Percentiles rank a stretch among this genome's conserved stretches.
Conservation (phyloP, 2,329 filamentous ascomycete genomes). For the Pseudogymnoascus sp. region DNA sequence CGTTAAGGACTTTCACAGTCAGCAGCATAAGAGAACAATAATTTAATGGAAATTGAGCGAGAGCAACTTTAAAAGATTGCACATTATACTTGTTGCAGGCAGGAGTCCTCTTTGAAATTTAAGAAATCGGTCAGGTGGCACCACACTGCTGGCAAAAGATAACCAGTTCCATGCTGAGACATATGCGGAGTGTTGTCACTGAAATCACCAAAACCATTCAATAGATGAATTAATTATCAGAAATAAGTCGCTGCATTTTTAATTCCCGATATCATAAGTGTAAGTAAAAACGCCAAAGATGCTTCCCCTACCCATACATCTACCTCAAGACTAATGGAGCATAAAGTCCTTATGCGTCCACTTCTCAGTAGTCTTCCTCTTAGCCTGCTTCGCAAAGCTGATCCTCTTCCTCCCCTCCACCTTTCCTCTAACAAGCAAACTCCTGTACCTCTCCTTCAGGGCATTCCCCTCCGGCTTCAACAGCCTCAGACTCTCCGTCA, state of each 20-base stretch:
- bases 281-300: background rate
- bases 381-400: constrained; percentile 73
- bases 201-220: background rate
- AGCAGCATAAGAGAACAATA: constrained; percentile 3
- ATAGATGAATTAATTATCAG: background rate
- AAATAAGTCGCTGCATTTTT: constrained; percentile 7
- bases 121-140: background rate
- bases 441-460: constrained; percentile 85
- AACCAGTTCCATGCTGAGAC: background rate
- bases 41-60: background rate
- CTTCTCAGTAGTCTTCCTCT: constrained; percentile 80
- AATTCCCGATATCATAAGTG: constrained; percentile 6
- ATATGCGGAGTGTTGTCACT: background rate
- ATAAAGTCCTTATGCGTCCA: constrained; percentile 94
- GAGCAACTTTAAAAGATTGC: background rate
- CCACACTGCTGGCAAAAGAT: background rate
- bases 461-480: constrained; percentile 94
- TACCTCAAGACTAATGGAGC: constrained; percentile 22
- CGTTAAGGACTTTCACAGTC: background rate
- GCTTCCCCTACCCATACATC: background rate
- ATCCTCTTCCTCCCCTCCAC: constrained; percentile 74
- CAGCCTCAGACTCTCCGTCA: constrained; percentile 71
- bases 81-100: background rate
- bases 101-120: background rate
- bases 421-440: constrained; percentile 78